Base-by-base conservation (phyloP, 176 grass and related monocot genomes). In the Phragmites australis region DNA sequence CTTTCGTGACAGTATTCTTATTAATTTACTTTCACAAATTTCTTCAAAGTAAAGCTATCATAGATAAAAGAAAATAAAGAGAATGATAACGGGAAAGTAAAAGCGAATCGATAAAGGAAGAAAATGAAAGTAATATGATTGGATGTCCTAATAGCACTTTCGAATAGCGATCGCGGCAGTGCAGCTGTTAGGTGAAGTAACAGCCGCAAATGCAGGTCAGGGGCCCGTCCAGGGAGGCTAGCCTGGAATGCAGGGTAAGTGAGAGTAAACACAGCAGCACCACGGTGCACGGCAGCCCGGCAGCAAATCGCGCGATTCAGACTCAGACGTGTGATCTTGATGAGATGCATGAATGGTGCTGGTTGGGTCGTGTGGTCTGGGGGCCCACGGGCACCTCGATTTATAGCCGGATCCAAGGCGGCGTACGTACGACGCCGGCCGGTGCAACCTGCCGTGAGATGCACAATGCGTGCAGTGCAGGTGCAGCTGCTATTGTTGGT, bases 141-240 rank as follows among this genome's bases (percentile, higher is more conserved):
- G n/a, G n/a, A n/a, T n/a, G n/a, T n/a, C n/a, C n/a, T n/a, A n/a
- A n/a, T n/a, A n/a, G n/a, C n/a, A n/a, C n/a, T n/a, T n/a, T n/a
- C n/a, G n/a, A n/a, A n/a, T n/a, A n/a, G 27, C 18, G 34, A 11
- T 8, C 17, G 52, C 4, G 14, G 12, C n/a, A 42, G 76, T 10
- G 22, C 68, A 68, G 15, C 19, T 55, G 82, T 26, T 47, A 1
- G 31, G 76, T 41, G 30, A 75, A 15, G 66, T 65, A 57, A 22
- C 69, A 59, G 42, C 26, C 11, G 84, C 84, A 74, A 77, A 49
- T 75, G 77, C 75, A 52, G 54, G 3, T 50, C 46, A 1, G 43
- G 47, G 10, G 30, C 45, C 82, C 26, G 0, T 45, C 48, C 84
- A 65, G 57, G 25, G 43, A 10, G 15, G 29, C 51, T 19, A 40